Base-by-base conservation (phyloP, 202 grass and related monocot species). In the Hordeum pubiflorum region DNA sequence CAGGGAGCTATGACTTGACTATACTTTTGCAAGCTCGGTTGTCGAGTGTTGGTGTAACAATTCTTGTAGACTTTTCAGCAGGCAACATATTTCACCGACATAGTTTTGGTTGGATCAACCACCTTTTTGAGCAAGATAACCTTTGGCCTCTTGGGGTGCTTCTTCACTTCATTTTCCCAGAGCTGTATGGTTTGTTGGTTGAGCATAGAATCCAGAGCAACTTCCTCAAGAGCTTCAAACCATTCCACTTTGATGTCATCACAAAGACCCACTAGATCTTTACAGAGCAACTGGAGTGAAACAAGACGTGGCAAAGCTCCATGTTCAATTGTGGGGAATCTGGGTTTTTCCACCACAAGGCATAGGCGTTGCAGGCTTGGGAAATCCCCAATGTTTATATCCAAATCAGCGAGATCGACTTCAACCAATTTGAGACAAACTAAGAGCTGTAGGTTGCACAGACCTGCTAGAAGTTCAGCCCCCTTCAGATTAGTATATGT, bases 321-420 rank as follows among this genome's bases (percentile, higher is more conserved):
- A 54, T 79, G 13, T 4, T 29, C 21, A 29, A 69, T 58, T 0
- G 63, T 81, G 26, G n/a, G 18, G 11, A 18, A 22, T n/a, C 18
- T 63, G 31, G 21, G 46, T 18, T 2, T 17, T 3, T 52, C 12
- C 57, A 82, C n/a, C 4, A 26, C 11, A 38, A 82, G 60, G 29
- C 79, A 63, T 0, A 82, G n/a, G 7, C 57, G 40, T 18, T 39
- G 79, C 10, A 82, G 38, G 32, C 68, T 82, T 46, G 39, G 79
- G 27, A 82, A 22, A 2, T 56, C n/a, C 12, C 57, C 69, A 7
- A 23, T 6, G 4, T 27, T 38, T 7, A 82, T 74, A 10, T 26
- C 11, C 2, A 82, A 73, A 50, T 22, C 1, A 7, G 29, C 79
- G 5, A 81, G 7, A 0, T 9, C 10, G 32, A 55, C 1, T 7